A percentile compares a stretch with the other conserved stretches of the same genome.
Evolutionary conservation across 2,329 filamentous ascomycete species (phyloP).

Genomic region (Apiospora hydei): DNA sequence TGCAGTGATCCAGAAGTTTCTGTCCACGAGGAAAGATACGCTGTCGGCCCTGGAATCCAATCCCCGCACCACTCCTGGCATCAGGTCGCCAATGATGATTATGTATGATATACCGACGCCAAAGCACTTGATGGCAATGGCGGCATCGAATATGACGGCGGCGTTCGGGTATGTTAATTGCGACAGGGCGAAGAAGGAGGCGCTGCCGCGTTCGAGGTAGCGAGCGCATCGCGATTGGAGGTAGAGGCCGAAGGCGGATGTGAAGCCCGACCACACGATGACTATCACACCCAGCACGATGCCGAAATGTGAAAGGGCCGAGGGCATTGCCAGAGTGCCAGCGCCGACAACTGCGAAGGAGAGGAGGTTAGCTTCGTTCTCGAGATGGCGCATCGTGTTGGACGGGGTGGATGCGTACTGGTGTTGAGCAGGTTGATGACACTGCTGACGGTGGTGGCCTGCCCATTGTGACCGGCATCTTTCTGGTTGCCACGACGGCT

Average conservation of each 20-base stretch:
- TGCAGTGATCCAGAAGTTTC: conserved; percentile 96
- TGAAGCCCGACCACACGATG: conserved; percentile 90
- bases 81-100: conserved; percentile 97
- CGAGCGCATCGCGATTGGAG: conserved; percentile 91
- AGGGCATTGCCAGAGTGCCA: conserved; percentile 93
- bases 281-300: conserved; percentile 84
- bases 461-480: conserved; percentile 71
- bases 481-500: conserved; percentile 69
- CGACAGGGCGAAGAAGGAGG: conserved; percentile 96
- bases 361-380: not conserved
- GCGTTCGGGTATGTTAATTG: conserved; percentile 97
- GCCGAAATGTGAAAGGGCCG: conserved; percentile 94
- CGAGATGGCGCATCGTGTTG: not conserved
- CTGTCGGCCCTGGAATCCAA: conserved; percentile 72
- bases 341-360: conserved; percentile 80
- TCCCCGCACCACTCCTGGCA: conserved; percentile 90
- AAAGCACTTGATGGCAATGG: conserved; percentile 98
- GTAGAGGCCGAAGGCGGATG: conserved; percentile 91
- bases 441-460: conserved; percentile 89
- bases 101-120: conserved; percentile 96
- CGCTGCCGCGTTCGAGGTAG: conserved; percentile 87
- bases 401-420: conserved; percentile 62
- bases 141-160: conserved; percentile 91
- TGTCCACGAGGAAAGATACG: conserved; percentile 80
- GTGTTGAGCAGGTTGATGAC: conserved; percentile 97